Evolutionary conservation across 306 rosid species (phyloP).

Genomic region (Ziziphus jujuba): DNA sequence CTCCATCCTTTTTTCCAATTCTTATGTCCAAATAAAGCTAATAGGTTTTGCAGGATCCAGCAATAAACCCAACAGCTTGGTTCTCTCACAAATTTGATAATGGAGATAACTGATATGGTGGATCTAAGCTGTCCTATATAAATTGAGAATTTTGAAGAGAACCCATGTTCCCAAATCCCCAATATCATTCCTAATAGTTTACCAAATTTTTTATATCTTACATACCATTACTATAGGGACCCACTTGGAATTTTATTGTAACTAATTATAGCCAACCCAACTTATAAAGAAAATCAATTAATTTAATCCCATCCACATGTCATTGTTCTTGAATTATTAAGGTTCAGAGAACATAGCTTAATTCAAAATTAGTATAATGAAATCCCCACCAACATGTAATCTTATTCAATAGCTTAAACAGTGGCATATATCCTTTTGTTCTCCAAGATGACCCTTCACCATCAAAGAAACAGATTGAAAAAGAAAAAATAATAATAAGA

Average conservation of each 20-base stretch:
- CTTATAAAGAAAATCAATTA: neutral
- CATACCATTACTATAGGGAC: neutral
- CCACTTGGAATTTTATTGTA: conserved; percentile 6
- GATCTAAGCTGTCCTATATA: neutral
- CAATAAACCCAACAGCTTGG: too few species aligned
- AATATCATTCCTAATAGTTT: neutral
- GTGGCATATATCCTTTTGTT: neutral
- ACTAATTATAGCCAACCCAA: conserved; percentile 10
- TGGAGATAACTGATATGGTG: neutral
- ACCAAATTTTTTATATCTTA: too few species aligned
- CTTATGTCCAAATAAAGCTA: too few species aligned
- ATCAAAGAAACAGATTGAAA: neutral
- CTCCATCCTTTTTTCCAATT: too few species aligned
- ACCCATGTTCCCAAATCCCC: conserved; percentile 6
- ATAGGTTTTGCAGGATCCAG: too few species aligned
- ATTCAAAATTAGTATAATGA: conserved; percentile 1
- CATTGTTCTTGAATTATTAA: conserved; percentile 4
- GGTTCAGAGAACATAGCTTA: conserved; percentile 8
- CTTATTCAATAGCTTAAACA: neutral
- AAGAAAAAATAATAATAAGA: neutral
- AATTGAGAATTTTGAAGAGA: neutral
- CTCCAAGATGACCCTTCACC: too few species aligned
- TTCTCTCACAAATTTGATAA: neutral
- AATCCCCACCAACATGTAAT: conserved; percentile 5
- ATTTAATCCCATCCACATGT: conserved; percentile 4